A percentile compares a stretch with the other conserved stretches of the same genome.
Conservation (phyloP, 176 grass and related monocot genomes). For the Cenchrus fungigraminus region DNA sequence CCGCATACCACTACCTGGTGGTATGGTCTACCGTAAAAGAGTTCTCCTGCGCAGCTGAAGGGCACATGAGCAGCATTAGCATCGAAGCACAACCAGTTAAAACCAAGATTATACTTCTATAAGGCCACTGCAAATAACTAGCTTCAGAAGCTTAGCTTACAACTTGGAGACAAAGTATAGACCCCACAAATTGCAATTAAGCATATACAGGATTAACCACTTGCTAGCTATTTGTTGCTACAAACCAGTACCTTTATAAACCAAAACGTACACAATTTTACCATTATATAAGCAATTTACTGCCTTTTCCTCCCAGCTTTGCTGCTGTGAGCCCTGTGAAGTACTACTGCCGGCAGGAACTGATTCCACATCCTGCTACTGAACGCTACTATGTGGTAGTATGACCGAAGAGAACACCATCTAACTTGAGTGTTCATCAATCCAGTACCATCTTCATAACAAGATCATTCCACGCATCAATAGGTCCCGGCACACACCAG, state of each 20-base stretch:
- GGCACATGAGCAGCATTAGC: not conserved
- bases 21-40: too few relatives aligned
- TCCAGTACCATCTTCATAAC: slow-evolving; percentile 67
- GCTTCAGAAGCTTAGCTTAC: not conserved
- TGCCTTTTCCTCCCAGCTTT: not conserved
- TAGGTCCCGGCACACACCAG: slow-evolving; percentile 87
- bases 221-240: not conserved
- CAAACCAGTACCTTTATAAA: not conserved
- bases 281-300: not conserved
- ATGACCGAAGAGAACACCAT: not conserved
- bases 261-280: not conserved
- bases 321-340: not conserved
- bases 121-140: not conserved
- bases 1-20: too few relatives aligned
- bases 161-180: not conserved
- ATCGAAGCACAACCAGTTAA: not conserved
- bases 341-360: not conserved
- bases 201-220: not conserved
- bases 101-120: slow-evolving; percentile 6
- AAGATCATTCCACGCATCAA: slow-evolving; percentile 88
- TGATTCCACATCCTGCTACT: not conserved
- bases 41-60: too few relatives aligned
- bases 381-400: not conserved
- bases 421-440: slow-evolving; percentile 35
- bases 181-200: not conserved